Base-by-base conservation (phyloP, 192 early-diverging fungal genomes). In the Mortierella claussenii region DNA sequence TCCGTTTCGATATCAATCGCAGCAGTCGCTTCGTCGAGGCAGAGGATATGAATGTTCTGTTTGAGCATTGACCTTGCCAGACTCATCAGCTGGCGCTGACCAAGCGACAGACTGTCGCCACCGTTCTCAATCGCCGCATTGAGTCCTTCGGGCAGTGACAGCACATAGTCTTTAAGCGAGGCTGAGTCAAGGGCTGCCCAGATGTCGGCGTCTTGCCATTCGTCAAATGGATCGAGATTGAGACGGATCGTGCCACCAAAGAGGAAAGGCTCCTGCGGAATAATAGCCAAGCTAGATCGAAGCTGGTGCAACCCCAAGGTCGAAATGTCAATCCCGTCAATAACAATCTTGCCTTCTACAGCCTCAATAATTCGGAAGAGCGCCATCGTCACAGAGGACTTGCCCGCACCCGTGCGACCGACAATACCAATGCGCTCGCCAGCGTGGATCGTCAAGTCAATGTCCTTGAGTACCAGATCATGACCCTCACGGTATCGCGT, bases 71-170 rank as follows among this genome's bases (percentile, higher is more conserved):
- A 91, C 8, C 92, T 82, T 0, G 92, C 91, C 24, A 93, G 79
- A 23, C 81, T 82, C 27, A 93, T 78, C 47, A 91, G 63, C 80
- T 94, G 93, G n/a, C 90, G 68, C 70, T 95, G 92, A 20, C 93
- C 93, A 21, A 90, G 86, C 27, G 90, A 94, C 65, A 95, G 92
- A 80, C 95, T 96, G 30, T 86, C 78, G 17, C 96, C 96, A 44
- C 89, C 86, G 53, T 95, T 92, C 18, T 87, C 67, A 2, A 98
- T 88, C 37, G 69, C 54, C 9, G 83, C 78, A 28, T 95, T 91
- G 24, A 95, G 80, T 18, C 87, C 86, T 31, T 83, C 88, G 6
- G 85, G 83, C 47, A 92, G 67, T 34, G 79, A 44, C n/a, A 78
- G 70, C 32, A 97, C 66, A 48, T 88, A 79, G 8, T 79, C 69